phyloP scores from a whole-genome alignment of 495 filamentous ascomycete genomes.

The Aspergillus campestris region DNA sequence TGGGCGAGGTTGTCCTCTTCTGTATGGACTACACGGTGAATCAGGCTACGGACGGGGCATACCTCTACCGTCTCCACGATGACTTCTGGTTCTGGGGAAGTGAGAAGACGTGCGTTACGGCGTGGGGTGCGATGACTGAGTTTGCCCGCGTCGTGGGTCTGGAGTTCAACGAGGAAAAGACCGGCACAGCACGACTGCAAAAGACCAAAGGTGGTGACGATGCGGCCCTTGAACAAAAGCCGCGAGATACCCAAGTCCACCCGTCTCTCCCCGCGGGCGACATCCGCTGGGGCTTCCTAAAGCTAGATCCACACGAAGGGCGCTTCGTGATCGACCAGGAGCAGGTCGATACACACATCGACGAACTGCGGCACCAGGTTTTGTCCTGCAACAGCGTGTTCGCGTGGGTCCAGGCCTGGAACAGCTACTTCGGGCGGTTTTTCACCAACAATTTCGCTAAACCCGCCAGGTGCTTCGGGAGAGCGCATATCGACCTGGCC shows the following conservation, averaged over 20 bases:
- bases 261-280: constrained; percentile 40
- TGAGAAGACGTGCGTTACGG: constrained; percentile 43
- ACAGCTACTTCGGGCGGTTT: constrained; percentile 54
- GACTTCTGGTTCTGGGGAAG: constrained; percentile 65
- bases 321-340: constrained; percentile 54
- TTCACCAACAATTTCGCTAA: constrained; percentile 60
- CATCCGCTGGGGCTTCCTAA: constrained; percentile 60
- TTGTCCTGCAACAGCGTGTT: constrained; percentile 48
- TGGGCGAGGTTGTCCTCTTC: constrained; percentile 55
- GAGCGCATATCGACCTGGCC: constrained; percentile 54
- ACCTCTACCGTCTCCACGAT: constrained; percentile 56
- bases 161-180: constrained; percentile 49
- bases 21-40: constrained; percentile 61
- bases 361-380: constrained; percentile 53
- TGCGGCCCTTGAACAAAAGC: not conserved
- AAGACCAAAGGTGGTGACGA: not conserved
- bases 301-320: constrained; percentile 45
- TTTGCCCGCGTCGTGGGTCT: constrained; percentile 50
- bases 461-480: constrained; percentile 56
- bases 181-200: constrained; percentile 43
- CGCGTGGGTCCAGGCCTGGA: constrained; percentile 57
- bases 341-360: constrained; percentile 54
- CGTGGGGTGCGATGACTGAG: constrained; percentile 48
- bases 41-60: constrained; percentile 40
- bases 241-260: not conserved